phyloP scores from a whole-genome alignment of 257 asterid genomes.

The Scutellaria baicalensis region DNA sequence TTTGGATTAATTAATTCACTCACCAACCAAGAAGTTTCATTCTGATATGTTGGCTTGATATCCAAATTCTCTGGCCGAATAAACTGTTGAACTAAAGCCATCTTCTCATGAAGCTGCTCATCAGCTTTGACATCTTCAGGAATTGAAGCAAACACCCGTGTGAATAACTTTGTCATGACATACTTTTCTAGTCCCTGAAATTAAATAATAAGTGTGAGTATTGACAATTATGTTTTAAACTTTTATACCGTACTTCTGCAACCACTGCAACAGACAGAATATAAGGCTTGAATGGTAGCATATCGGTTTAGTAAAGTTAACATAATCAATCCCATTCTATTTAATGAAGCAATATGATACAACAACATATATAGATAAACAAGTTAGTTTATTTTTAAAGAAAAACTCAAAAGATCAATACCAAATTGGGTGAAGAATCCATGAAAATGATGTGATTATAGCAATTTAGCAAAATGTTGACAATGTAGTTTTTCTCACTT shows the following conservation, averaged over 20 bases:
- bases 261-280: conserved; percentile 32
- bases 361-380: background rate
- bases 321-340: background rate
- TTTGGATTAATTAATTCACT: conserved; percentile 21
- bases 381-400: background rate
- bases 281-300: background rate
- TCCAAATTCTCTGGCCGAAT: conserved; percentile 84
- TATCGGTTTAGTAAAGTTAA: background rate
- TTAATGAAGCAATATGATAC: background rate
- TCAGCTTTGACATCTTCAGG: conserved; percentile 85
- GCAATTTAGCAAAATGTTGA: background rate
- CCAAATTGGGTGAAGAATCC: background rate
- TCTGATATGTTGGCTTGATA: conserved; percentile 64
- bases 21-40: conserved; percentile 90
- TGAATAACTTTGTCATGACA: conserved; percentile 76
- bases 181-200: conserved; percentile 88
- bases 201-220: conserved; percentile 11
- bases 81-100: conserved; percentile 79
- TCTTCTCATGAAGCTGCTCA: conserved; percentile 66
- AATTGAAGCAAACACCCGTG: conserved; percentile 71
- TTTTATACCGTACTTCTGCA: conserved; percentile 43
- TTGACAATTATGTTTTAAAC: conserved; percentile 26
- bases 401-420: background rate
- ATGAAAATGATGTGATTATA: background rate
- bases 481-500: background rate